Evolutionary conservation across 1,284 basidiomycete genomes (phyloP).

Genomic region (Apiotrichum montevideense): DNA sequence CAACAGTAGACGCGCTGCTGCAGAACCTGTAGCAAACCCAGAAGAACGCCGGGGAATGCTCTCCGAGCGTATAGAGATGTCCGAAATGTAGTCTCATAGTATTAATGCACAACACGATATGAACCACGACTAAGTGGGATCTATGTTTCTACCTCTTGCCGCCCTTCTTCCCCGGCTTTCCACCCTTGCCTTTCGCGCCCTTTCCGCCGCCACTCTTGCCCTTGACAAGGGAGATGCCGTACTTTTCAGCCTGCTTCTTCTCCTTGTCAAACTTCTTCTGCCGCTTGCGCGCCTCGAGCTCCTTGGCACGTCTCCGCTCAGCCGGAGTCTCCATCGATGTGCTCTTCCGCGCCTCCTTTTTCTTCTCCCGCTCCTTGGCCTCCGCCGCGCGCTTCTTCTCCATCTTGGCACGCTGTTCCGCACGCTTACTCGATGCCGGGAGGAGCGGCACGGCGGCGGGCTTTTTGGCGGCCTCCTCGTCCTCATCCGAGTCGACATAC

Average conservation of each 20-base stretch:
- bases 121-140: neutral
- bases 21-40: neutral
- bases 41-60: constrained; percentile 24
- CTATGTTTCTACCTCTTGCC: neutral
- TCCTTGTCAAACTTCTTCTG: constrained; percentile 41
- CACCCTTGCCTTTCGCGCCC: constrained; percentile 19
- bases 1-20: neutral
- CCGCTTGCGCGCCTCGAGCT: constrained; percentile 38
- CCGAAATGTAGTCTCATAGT: constrained; percentile 12
- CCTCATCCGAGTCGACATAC: constrained; percentile 5
- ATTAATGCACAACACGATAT: constrained; percentile 5
- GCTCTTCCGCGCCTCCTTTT: constrained; percentile 28
- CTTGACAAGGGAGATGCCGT: constrained; percentile 8
- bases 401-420: constrained; percentile 27
- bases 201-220: constrained; percentile 8
- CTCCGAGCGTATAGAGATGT: constrained; percentile 30
- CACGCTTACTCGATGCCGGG: constrained; percentile 36
- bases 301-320: constrained; percentile 38
- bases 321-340: constrained; percentile 40
- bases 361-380: constrained; percentile 21
- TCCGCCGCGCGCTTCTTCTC: constrained; percentile 14
- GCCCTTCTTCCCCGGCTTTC: constrained; percentile 6
- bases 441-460: constrained; percentile 25
- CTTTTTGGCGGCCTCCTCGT: neutral
- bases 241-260: constrained; percentile 19